Evolutionary conservation across 2,329 filamentous ascomycete genomes (phyloP).

Genomic region (Orbilia ellipsospora): DNA sequence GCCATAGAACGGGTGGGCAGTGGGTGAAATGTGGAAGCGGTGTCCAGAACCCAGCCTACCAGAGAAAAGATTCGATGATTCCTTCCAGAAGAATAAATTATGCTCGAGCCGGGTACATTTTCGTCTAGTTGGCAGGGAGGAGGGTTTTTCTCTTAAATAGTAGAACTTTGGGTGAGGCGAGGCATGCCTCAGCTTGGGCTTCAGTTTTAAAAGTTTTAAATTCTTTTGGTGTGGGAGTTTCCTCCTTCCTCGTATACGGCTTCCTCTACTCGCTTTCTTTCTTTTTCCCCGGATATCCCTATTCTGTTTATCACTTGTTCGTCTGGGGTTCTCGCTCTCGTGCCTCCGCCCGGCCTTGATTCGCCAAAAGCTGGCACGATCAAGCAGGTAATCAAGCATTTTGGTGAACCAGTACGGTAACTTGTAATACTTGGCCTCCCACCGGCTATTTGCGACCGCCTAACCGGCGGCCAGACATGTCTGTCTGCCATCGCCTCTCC

Average conservation of each 20-base stretch:
- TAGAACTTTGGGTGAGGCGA: background rate
- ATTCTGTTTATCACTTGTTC: background rate
- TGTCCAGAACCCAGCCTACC: too few species aligned
- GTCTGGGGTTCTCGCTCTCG: background rate
- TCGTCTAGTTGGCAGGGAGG: slow-evolving; percentile 1
- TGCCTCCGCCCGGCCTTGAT: background rate
- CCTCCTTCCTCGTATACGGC: background rate
- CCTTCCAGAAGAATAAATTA: slow-evolving; percentile 42
- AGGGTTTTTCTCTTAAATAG: slow-evolving; percentile 8
- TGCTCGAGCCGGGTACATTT: slow-evolving; percentile 14
- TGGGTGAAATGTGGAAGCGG: too few species aligned
- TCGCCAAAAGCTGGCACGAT: background rate
- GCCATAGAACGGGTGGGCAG: too few species aligned
- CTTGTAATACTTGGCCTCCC: background rate
- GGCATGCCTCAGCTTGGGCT: background rate
- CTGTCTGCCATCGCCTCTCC: background rate
- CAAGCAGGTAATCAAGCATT: background rate
- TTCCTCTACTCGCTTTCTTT: too few species aligned
- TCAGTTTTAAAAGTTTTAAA: slow-evolving; percentile 3
- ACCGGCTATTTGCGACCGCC: slow-evolving; percentile 55
- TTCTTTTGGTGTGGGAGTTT: slow-evolving; percentile 26
- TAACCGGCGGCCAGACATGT: slow-evolving; percentile 30
- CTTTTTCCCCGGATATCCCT: too few species aligned
- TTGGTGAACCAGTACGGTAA: background rate
- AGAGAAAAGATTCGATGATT: slow-evolving; percentile 33